Evolutionary conservation across 2,329 filamentous ascomycete species (phyloP).

Genomic region (Cladophialophora carrionii): DNA sequence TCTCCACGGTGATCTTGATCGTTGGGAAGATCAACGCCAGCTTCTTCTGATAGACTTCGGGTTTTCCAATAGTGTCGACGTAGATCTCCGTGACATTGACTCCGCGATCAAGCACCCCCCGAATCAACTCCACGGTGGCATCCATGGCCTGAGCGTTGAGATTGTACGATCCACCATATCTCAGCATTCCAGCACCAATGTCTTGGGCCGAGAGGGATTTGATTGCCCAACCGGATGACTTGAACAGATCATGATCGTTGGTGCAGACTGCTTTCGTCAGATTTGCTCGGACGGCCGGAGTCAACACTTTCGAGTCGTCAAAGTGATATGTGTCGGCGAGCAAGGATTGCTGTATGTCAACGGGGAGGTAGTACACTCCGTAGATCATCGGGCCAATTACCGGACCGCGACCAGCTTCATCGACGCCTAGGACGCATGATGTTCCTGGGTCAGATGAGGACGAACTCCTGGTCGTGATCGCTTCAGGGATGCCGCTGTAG

Average conservation of each 20-base stretch:
- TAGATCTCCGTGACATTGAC: conserved; percentile 88
- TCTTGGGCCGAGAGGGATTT: conserved; percentile 79
- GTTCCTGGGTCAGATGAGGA: conserved; percentile 44
- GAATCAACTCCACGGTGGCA: conserved; percentile 81
- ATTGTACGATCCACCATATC: conserved; percentile 69
- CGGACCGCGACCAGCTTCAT: conserved; percentile 90
- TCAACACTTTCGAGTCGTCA: conserved; percentile 93
- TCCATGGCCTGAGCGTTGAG: conserved; percentile 96
- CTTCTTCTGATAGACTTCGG: conserved; percentile 79
- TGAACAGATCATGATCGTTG: conserved; percentile 58
- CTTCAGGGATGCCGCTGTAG: conserved; percentile 68
- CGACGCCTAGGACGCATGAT: conserved; percentile 80
- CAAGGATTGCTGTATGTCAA: conserved; percentile 68
- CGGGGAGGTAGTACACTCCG: conserved; percentile 70
- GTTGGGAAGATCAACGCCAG: conserved; percentile 83
- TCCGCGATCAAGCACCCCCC: conserved; percentile 72
- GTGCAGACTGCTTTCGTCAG: conserved; percentile 76
- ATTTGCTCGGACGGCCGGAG: conserved; percentile 72
- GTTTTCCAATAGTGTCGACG: conserved; percentile 90
- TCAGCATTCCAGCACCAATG: conserved; percentile 78
- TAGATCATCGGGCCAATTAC: conserved; percentile 80
- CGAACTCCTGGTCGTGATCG: conserved; percentile 51
- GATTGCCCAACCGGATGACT: conserved; percentile 80
- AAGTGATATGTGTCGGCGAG: conserved; percentile 81
- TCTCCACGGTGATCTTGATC: conserved; percentile 73